Evolutionary conservation across 140 eudicot genomes (phyloP).

Genomic region (Oenanthe javanica): DNA sequence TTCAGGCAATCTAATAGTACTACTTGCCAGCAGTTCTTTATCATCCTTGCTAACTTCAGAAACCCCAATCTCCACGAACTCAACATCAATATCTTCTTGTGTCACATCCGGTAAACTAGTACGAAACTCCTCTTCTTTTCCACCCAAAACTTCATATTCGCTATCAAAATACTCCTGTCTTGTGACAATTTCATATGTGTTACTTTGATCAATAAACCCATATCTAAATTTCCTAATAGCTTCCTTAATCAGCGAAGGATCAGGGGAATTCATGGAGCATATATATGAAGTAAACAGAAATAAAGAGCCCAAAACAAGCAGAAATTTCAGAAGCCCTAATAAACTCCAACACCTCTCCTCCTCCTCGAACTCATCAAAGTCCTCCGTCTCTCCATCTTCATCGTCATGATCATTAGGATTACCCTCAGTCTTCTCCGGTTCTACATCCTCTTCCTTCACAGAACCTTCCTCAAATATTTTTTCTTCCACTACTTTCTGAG

Average conservation of each 20-base stretch:
- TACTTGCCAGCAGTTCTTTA: constrained; percentile 6
- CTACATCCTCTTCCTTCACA: constrained; percentile 6
- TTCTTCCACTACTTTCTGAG: constrained; percentile 18
- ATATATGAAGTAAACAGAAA: constrained; percentile 27
- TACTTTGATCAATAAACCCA: constrained; percentile 14
- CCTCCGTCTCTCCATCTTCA: constrained; percentile 24
- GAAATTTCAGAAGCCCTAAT: constrained; percentile 27
- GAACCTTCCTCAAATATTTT: constrained; percentile 12
- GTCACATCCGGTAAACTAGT: neutral
- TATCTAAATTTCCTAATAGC: constrained; percentile 6
- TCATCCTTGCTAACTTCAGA: constrained; percentile 9
- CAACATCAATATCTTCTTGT: constrained; percentile 2
- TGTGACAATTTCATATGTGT: constrained; percentile 10
- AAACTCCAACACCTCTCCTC: constrained; percentile 36
- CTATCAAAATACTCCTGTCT: constrained; percentile 11
- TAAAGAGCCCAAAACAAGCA: constrained; percentile 34
- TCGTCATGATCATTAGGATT: constrained; percentile 15
- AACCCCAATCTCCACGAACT: constrained; percentile 5
- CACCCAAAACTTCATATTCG: neutral
- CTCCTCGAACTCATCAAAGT: constrained; percentile 23
- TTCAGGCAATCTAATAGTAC: constrained; percentile 12
- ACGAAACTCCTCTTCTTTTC: neutral
- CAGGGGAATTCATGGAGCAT: constrained; percentile 40
- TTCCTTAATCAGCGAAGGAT: constrained; percentile 8
- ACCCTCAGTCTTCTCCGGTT: constrained; percentile 7